These are phyloP conservation scores for Colletotrichum lupini DNA, from an alignment of 2,329 filamentous ascomycete genomes.

Conservation along the genomic window DNA sequence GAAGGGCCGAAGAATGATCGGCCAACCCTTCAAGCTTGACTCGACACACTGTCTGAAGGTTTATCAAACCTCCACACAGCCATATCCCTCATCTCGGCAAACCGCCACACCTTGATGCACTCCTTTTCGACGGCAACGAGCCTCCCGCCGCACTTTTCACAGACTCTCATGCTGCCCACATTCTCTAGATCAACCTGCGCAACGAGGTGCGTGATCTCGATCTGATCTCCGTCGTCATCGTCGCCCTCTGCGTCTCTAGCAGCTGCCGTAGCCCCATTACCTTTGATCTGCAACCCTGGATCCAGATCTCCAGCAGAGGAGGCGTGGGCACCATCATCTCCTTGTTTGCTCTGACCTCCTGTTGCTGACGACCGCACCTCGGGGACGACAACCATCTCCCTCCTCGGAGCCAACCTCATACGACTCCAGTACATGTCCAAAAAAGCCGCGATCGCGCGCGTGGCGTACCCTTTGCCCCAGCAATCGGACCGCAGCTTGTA, in stretches of 20 bases:
- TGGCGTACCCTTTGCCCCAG: conserved; percentile 18
- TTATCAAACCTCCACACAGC: conserved; percentile 14
- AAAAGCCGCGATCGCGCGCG: conserved; percentile 5
- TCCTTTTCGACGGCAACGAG: neutral
- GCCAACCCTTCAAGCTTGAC: neutral
- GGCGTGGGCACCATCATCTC: neutral
- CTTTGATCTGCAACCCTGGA: no score
- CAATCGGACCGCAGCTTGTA: conserved; percentile 20
- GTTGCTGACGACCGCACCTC: neutral
- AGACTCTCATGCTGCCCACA: conserved; percentile 4
- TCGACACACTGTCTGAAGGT: neutral
- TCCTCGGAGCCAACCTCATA: neutral
- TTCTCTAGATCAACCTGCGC: conserved; percentile 18
- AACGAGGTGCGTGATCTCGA: conserved; percentile 15
- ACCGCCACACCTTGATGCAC: conserved; percentile 23
- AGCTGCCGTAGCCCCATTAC: neutral
- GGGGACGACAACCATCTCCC: neutral
- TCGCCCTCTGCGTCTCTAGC: neutral
- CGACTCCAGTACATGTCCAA: conserved; percentile 15
- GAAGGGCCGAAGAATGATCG: no score
- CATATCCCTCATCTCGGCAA: conserved; percentile 15
- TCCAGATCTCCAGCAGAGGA: neutral
- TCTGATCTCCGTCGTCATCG: neutral
- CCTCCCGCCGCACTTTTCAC: conserved; percentile 5
- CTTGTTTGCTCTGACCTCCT: neutral